Evolutionary conservation across 192 early-diverging fungal species (phyloP).

Genomic region (Chytriomyces hyalinus): DNA sequence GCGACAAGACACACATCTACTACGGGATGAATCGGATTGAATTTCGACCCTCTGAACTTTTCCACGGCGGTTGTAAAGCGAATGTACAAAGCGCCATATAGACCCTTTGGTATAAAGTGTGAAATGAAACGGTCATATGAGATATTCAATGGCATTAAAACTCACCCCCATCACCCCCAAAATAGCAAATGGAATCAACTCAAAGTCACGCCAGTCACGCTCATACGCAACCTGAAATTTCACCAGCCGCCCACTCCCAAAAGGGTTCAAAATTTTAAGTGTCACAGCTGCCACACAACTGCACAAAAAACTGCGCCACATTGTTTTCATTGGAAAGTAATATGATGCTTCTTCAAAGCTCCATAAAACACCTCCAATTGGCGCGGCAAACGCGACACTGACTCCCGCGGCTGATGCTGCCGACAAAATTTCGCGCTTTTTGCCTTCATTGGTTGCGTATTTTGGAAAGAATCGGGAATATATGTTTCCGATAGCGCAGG

Average conservation of each 20-base stretch:
- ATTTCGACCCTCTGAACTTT: conserved; percentile 21
- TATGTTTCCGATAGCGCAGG: conserved; percentile 85
- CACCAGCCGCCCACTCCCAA: conserved; percentile 90
- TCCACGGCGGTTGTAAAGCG: conserved; percentile 30
- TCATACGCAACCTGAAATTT: conserved; percentile 91
- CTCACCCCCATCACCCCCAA: conserved; percentile 76
- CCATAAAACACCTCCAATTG: conserved; percentile 82
- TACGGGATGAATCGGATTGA: conserved; percentile 34
- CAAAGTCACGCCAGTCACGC: conserved; percentile 89
- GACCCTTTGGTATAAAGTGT: conserved; percentile 28
- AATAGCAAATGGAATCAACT: conserved; percentile 67
- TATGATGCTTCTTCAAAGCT: conserved; percentile 85
- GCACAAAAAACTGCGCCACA: conserved; percentile 94
- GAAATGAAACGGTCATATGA: neutral
- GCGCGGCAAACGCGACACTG: conserved; percentile 91
- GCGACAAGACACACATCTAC: conserved; percentile 48
- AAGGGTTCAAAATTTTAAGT: conserved; percentile 80
- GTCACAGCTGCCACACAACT: conserved; percentile 87
- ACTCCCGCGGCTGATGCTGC: conserved; percentile 80
- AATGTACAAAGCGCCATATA: conserved; percentile 57
- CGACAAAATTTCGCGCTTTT: conserved; percentile 46
- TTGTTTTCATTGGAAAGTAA: conserved; percentile 85
- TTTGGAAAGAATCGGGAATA: conserved; percentile 74
- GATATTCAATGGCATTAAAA: neutral
- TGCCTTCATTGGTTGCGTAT: conserved; percentile 75